phyloP scores from a whole-genome alignment of 805 yeast species.

The Zygosaccharomyces gambellarensis region DNA sequence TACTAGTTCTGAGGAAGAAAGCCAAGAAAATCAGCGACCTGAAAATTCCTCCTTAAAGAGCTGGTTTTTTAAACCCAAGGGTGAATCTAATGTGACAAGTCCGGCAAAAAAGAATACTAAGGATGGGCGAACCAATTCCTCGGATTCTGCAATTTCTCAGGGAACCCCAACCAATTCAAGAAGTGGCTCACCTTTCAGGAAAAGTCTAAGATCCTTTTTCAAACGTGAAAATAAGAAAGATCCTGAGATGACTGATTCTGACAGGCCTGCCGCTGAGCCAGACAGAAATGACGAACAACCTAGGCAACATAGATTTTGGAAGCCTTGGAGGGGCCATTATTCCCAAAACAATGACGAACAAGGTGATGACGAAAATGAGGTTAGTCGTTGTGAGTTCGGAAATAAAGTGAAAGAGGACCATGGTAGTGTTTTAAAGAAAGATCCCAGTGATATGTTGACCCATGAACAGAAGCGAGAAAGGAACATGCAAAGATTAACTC shows the following conservation, averaged over 20 bases:
- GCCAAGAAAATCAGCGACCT: constrained; percentile 5
- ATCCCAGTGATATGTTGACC: constrained; percentile 6
- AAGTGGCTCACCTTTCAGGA: constrained; percentile 14
- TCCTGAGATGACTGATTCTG: background rate
- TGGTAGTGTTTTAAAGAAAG: background rate
- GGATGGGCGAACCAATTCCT: background rate
- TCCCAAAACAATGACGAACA: constrained; percentile 7
- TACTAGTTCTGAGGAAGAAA: constrained; percentile 19
- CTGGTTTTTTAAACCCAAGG: constrained; percentile 12
- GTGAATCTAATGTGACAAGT: constrained; percentile 3
- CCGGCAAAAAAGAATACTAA: background rate
- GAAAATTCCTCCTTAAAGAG: constrained; percentile 12
- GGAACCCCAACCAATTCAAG: constrained; percentile 13
- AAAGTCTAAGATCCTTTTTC: constrained; percentile 17
- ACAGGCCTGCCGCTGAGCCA: background rate
- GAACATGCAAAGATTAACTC: constrained; percentile 12
- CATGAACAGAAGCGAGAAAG: constrained; percentile 15
- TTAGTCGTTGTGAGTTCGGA: background rate
- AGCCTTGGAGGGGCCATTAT: constrained; percentile 15
- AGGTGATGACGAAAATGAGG: background rate
- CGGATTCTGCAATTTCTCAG: constrained; percentile 11
- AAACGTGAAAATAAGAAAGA: constrained; percentile 12
- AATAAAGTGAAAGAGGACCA: background rate
- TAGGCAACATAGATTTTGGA: constrained; percentile 17
- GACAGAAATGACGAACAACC: constrained; percentile 3